Percentiles rank a stretch among this genome's conserved stretches.
These are phyloP conservation scores for Kandelia obovata DNA, from an alignment of 345 rosid species.

Conservation along the genomic window DNA sequence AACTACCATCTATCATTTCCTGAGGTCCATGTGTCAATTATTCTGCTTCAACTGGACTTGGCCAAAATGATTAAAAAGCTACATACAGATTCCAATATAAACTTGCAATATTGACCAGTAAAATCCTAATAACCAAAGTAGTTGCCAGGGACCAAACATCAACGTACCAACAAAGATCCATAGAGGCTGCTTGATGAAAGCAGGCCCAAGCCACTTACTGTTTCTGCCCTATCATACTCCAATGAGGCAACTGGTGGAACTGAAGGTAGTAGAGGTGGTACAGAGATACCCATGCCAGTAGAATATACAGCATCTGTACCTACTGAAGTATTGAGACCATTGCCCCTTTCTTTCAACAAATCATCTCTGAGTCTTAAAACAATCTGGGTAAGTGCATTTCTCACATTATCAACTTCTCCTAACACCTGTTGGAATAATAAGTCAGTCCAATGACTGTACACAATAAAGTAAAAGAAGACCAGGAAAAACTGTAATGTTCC, in stretches of 20 bases:
- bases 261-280: slow-evolving; percentile 66
- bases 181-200: slow-evolving; percentile 67
- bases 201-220: slow-evolving; percentile 54
- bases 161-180: slow-evolving; percentile 67
- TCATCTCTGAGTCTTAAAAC: slow-evolving; percentile 89
- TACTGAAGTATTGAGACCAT: slow-evolving; percentile 42
- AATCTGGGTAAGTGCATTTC: slow-evolving; percentile 91
- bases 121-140: no score
- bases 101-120: no score
- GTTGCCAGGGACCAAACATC: not conserved
- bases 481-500: not conserved
- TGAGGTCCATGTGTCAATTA: no score
- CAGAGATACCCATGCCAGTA: slow-evolving; percentile 43
- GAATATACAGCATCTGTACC: slow-evolving; percentile 61
- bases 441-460: slow-evolving; percentile 10
- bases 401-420: slow-evolving; percentile 67
- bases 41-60: no score
- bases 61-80: no score
- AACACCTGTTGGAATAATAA: slow-evolving; percentile 41
- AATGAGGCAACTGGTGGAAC: slow-evolving; percentile 58
- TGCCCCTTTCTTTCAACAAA: slow-evolving; percentile 65
- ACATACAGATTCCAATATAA: no score
- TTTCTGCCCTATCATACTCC: slow-evolving; percentile 73
- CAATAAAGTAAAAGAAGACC: slow-evolving; percentile 12
- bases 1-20: no score